phyloP scores from a whole-genome alignment of 768 basidiomycete genomes.

The Pisolithus tinctorius region DNA sequence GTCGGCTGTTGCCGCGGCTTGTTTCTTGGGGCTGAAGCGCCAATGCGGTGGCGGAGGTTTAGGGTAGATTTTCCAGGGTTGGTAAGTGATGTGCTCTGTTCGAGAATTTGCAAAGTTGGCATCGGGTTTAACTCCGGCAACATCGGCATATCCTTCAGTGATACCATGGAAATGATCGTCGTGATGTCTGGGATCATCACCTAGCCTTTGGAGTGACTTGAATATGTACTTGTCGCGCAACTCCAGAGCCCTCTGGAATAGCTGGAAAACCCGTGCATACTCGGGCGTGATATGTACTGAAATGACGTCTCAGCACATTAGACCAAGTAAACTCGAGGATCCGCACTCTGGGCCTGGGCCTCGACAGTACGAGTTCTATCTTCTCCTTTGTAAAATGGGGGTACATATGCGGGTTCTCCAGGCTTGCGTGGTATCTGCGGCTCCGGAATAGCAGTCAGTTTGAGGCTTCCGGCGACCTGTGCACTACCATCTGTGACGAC shows the following conservation, averaged over 20 bases:
- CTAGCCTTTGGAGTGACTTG: conserved; percentile 82
- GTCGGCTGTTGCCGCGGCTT: conserved; percentile 36
- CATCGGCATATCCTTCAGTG: conserved; percentile 52
- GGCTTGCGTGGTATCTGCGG: conserved; percentile 18
- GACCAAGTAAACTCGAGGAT: background rate
- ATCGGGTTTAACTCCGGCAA: conserved; percentile 64
- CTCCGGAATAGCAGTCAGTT: conserved; percentile 29
- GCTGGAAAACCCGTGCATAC: conserved; percentile 52
- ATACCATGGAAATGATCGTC: conserved; percentile 74
- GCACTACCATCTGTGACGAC: conserved; percentile 16
- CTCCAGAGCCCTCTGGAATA: conserved; percentile 79
- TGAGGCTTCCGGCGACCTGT: conserved; percentile 35
- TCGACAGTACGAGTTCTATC: conserved; percentile 27
- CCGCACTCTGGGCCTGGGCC: conserved; percentile 27
- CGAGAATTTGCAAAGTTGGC: conserved; percentile 30
- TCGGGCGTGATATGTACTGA: conserved; percentile 33
- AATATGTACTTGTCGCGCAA: conserved; percentile 94
- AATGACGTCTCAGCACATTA: conserved; percentile 3
- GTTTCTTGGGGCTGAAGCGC: conserved; percentile 67
- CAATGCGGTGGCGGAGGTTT: conserved; percentile 92
- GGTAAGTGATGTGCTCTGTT: conserved; percentile 27
- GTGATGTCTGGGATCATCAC: conserved; percentile 91
- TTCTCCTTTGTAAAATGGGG: conserved; percentile 29
- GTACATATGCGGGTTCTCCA: conserved; percentile 1
- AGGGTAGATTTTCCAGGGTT: conserved; percentile 87